A percentile compares a stretch with the other conserved stretches of the same genome.
phyloP scores from a whole-genome alignment of 2,329 filamentous ascomycete genomes.

The Truncatella angustata region DNA sequence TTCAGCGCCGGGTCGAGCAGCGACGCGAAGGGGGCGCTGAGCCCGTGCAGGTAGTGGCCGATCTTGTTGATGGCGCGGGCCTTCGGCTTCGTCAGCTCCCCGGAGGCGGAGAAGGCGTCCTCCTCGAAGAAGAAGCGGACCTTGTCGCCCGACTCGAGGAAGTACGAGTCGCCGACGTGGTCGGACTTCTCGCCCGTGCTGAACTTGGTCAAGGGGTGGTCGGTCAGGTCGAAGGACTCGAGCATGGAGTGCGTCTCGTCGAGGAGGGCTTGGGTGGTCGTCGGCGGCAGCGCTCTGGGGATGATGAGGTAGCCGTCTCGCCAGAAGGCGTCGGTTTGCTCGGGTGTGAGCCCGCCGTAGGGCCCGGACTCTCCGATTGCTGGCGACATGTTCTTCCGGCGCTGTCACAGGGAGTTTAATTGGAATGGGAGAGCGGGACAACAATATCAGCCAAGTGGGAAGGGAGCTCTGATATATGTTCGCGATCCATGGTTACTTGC shows the following conservation, averaged over 20 bases:
- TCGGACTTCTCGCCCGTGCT: slow-evolving; percentile 72
- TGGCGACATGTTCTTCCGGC: background rate
- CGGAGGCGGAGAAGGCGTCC: slow-evolving; percentile 69
- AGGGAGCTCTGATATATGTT: background rate
- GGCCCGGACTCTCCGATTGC: slow-evolving; percentile 16
- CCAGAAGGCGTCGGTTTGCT: slow-evolving; percentile 71
- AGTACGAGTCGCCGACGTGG: slow-evolving; percentile 94
- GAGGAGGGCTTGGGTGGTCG: slow-evolving; percentile 68
- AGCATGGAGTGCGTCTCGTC: slow-evolving; percentile 74
- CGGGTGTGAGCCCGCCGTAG: slow-evolving; percentile 61
- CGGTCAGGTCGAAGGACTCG: slow-evolving; percentile 69
- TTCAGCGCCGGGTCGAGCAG: slow-evolving; percentile 51
- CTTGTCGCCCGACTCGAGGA: slow-evolving; percentile 85
- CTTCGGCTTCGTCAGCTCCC: slow-evolving; percentile 74
- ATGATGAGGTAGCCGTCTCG: slow-evolving; percentile 89
- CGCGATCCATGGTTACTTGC: background rate
- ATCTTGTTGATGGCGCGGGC: slow-evolving; percentile 86
- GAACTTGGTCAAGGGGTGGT: slow-evolving; percentile 93
- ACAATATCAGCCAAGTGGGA: background rate
- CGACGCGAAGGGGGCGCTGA: slow-evolving; percentile 64
- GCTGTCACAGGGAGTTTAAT: no score
- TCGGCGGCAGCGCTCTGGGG: slow-evolving; percentile 67
- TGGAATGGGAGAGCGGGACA: background rate
- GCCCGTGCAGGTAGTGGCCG: slow-evolving; percentile 71
- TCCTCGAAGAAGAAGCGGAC: slow-evolving; percentile 97